Conservation (phyloP, 352 stramenopile species). For the Phytophthora constricta region DNA sequence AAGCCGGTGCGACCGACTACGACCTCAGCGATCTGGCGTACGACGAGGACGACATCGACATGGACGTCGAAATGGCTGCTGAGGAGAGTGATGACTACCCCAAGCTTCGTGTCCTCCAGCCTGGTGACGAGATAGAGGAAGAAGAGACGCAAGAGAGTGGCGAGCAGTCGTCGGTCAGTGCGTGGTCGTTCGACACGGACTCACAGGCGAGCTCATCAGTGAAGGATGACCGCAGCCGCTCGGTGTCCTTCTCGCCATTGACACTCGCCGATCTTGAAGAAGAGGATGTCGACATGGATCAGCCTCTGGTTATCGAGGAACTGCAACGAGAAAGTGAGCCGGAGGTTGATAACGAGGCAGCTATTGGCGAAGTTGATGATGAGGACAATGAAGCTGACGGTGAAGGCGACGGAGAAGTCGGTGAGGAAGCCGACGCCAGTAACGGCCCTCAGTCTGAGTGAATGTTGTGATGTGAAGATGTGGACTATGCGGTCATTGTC, state of each 20-base stretch:
- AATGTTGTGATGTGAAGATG: too few species aligned
- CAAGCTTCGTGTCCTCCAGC: slow-evolving; percentile 21
- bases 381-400: too few species aligned
- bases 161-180: slow-evolving; percentile 28
- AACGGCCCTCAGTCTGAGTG: too few species aligned
- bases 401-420: too few species aligned
- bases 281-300: slow-evolving; percentile 21
- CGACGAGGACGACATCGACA: slow-evolving; percentile 35
- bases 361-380: too few species aligned
- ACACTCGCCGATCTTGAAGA: slow-evolving; percentile 19
- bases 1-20: slow-evolving; percentile 45
- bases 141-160: background rate
- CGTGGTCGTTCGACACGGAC: slow-evolving; percentile 39
- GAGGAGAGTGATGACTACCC: slow-evolving; percentile 15
- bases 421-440: too few species aligned
- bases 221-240: slow-evolving; percentile 32
- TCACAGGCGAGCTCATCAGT: slow-evolving; percentile 32
- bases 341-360: too few species aligned
- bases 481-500: too few species aligned
- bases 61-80: slow-evolving; percentile 28
- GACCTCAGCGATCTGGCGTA: slow-evolving; percentile 38
- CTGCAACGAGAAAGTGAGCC: too few species aligned
- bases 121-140: slow-evolving; percentile 17
- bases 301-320: slow-evolving; percentile 23
- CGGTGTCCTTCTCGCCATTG: slow-evolving; percentile 38